Evolutionary conservation across 176 grass and related monocot genomes (phyloP), one percentile per base, ranked within the genome.

Genomic region (Zoysia pacifica): DNA sequence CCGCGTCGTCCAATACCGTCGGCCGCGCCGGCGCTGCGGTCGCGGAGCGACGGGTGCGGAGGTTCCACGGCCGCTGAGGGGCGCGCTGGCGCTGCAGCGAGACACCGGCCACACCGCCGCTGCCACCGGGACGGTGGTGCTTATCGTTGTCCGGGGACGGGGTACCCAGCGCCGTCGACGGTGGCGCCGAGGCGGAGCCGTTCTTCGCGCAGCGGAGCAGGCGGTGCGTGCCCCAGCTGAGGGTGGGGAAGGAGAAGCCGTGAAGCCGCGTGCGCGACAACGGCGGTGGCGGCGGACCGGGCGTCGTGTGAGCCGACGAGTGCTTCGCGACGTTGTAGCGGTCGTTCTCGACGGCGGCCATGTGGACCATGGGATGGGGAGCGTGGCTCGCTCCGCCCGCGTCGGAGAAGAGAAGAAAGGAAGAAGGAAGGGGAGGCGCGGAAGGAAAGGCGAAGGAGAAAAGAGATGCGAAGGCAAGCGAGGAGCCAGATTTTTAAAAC

Each of bases 181-280:
- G 28, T 4, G 87, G n/a, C 44, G 73, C 50, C 3, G 82, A 73
- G 15, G 73, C 36, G 37, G 66, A 18, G 44, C 60, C 75, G 61
- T 20, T 73, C 75, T 87, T 90, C 76, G 88, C 51, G 80, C 88
- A 90, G 19, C 88, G 88, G 75, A 90, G 88, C 70, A 90, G 76
- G 64, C 88, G 88, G 68, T 87, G 84, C 7, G 88, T 84, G 62
- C 84, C 88, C 88, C 88, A 90, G 88, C 80, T 90, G 75, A 90
- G 70, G 45, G 74, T 79, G 5, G 84, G 84, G 76, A 90, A 90
- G 56, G 80, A 80, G 88, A 90, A 90, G 40, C 72, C 64, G 84
- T 90, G 88, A 6, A 90, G 84, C 35, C 70, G 48, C 48, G 48
- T 75, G 45, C 84, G 88, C 6, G 79, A 77, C 8, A 38, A 14